Percentiles rank a stretch among this genome's conserved stretches.
Conservation (phyloP, 345 rosid species). For the Lumnitzera littorea region DNA sequence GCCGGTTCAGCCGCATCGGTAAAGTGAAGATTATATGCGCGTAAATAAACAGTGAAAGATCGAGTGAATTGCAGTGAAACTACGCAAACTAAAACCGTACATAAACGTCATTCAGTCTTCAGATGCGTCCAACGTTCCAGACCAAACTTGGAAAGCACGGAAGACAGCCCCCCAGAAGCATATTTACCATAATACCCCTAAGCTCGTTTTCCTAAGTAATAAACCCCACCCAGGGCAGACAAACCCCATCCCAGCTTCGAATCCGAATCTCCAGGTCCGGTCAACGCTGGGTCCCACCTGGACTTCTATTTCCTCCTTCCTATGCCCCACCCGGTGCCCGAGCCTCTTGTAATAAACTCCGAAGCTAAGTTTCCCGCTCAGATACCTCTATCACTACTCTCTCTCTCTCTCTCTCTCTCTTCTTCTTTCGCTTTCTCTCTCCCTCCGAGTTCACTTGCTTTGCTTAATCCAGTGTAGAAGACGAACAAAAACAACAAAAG, state of each 20-base stretch:
- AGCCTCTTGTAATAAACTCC: slow-evolving; percentile 11
- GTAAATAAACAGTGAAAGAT: too few species aligned
- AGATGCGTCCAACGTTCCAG: too few species aligned
- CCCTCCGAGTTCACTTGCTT: slow-evolving; percentile 15
- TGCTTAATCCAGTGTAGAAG: slow-evolving; percentile 34
- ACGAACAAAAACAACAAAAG: background rate
- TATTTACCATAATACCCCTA: background rate
- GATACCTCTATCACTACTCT: slow-evolving; percentile 11
- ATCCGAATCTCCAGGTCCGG: slow-evolving; percentile 20
- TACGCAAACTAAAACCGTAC: too few species aligned
- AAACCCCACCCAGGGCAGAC: background rate
- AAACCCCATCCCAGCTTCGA: background rate
- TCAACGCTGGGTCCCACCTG: slow-evolving; percentile 29
- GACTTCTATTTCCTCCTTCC: slow-evolving; percentile 10
- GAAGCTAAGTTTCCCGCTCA: slow-evolving; percentile 9
- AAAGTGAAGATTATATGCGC: too few species aligned
- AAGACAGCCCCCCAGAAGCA: too few species aligned
- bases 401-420: slow-evolving; percentile 30
- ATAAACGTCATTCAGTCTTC: too few species aligned
- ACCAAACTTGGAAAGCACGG: too few species aligned
- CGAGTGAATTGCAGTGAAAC: too few species aligned
- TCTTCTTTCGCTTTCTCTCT: slow-evolving; percentile 14
- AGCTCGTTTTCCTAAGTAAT: background rate
- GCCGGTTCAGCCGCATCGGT: too few species aligned
- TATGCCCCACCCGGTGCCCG: slow-evolving; percentile 26